phyloP scores from a whole-genome alignment of 225 moss, liverwort and hornwort species.

The Polytrichum formosum region DNA sequence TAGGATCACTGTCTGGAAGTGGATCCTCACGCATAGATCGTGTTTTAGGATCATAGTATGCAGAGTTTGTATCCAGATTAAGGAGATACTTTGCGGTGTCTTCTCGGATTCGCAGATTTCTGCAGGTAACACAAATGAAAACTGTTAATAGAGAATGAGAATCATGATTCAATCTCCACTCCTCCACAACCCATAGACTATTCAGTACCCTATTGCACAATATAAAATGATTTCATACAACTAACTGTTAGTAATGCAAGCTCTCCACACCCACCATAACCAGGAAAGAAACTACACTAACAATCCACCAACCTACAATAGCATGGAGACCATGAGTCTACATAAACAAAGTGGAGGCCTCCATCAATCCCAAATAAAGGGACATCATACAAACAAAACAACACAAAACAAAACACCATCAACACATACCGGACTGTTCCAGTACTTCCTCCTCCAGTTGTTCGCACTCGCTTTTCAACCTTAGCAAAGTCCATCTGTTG shows the following conservation, averaged over 20 bases:
- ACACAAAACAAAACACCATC: not conserved
- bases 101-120: constrained; percentile 95
- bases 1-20: constrained; percentile 90
- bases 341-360: not conserved
- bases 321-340: no score
- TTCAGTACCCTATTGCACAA: no score
- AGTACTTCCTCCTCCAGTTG: constrained; percentile 97
- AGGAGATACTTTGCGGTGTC: constrained; percentile 96
- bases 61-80: constrained; percentile 91
- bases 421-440: constrained; percentile 82
- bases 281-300: not conserved
- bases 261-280: not conserved
- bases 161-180: no score
- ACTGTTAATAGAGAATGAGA: no score
- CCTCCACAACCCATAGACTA: no score
- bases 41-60: constrained; percentile 94
- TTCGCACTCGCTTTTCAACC: constrained; percentile 90
- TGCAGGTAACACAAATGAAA: constrained; percentile 15
- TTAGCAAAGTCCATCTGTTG: constrained; percentile 99
- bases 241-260: no score
- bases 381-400: not conserved
- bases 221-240: no score
- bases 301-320: no score
- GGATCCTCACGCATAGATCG: constrained; percentile 99
- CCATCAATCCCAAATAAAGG: not conserved